phyloP scores from a whole-genome alignment of 768 basidiomycete species.

The Pleurotus citrinopileatus region DNA sequence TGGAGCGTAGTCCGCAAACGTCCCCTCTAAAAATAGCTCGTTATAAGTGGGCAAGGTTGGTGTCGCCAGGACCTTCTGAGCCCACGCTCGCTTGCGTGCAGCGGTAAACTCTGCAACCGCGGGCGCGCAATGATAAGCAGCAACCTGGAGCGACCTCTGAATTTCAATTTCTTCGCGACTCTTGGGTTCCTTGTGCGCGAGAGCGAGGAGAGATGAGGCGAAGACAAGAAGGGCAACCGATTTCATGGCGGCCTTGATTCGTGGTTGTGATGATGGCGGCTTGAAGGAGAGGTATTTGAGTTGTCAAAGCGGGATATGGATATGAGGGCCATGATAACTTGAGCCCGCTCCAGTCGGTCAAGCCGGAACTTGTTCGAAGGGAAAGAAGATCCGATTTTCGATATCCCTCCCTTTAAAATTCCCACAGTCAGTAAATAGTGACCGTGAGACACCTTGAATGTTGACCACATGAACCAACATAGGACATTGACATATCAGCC shows the following conservation, averaged over 20 bases:
- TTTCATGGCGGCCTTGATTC: not conserved
- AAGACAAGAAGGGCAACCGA: conserved; percentile 12
- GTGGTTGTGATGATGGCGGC: not conserved
- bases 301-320: too few species aligned
- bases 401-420: too few species aligned
- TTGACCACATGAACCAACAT: too few species aligned
- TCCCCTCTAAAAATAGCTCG: conserved; percentile 39
- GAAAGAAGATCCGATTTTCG: too few species aligned
- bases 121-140: conserved; percentile 54
- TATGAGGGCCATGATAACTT: not conserved
- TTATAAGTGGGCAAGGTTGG: conserved; percentile 36
- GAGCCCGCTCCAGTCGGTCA: too few species aligned
- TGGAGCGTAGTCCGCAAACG: conserved; percentile 30
- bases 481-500: too few species aligned
- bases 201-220: conserved; percentile 19
- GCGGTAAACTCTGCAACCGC: conserved; percentile 51
- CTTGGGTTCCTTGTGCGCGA: conserved; percentile 41
- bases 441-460: too few species aligned
- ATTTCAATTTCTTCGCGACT: conserved; percentile 44
- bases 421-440: too few species aligned
- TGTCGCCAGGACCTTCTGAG: conserved; percentile 37
- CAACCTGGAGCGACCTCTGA: conserved; percentile 46
- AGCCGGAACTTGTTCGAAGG: too few species aligned
- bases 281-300: not conserved
- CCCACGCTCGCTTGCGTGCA: conserved; percentile 43